Conservation (phyloP, 352 stramenopile genomes). For the Globisporangium canariense region DNA sequence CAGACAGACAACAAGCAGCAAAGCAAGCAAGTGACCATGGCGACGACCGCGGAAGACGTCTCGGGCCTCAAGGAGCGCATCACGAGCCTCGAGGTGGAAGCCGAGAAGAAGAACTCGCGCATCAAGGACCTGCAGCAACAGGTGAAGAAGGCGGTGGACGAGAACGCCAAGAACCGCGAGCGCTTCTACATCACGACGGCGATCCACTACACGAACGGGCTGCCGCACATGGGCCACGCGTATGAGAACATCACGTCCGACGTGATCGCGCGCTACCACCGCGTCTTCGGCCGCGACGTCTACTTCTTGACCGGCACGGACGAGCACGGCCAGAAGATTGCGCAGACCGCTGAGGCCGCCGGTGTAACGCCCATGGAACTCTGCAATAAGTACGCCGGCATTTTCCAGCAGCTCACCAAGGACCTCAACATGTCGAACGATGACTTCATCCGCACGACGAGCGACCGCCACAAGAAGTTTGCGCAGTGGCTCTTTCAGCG, state of each 20-base stretch:
- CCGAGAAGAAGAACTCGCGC: slow-evolving; percentile 27
- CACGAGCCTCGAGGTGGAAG: slow-evolving; percentile 35
- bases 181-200: slow-evolving; percentile 98
- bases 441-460: slow-evolving; percentile 96
- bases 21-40: slow-evolving; percentile 6
- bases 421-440: slow-evolving; percentile 88
- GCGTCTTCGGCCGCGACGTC: slow-evolving; percentile 80
- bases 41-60: slow-evolving; percentile 20
- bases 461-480: slow-evolving; percentile 92
- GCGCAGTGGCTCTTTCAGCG: slow-evolving; percentile 94
- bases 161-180: slow-evolving; percentile 42
- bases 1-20: too few relatives aligned
- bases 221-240: slow-evolving; percentile 98
- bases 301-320: slow-evolving; percentile 92
- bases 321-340: slow-evolving; percentile 99
- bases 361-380: slow-evolving; percentile 93
- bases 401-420: slow-evolving; percentile 85
- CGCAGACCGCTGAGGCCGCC: slow-evolving; percentile 92
- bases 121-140: slow-evolving; percentile 41
- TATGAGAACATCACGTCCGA: slow-evolving; percentile 98
- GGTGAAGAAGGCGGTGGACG: slow-evolving; percentile 36
- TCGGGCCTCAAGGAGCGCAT: slow-evolving; percentile 36
- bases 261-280: slow-evolving; percentile 95
- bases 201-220: slow-evolving; percentile 99
- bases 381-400: slow-evolving; percentile 92